Evolutionary conservation across 176 grass and related monocot genomes (phyloP).

Genomic region (Tillandsia leiboldiana): DNA sequence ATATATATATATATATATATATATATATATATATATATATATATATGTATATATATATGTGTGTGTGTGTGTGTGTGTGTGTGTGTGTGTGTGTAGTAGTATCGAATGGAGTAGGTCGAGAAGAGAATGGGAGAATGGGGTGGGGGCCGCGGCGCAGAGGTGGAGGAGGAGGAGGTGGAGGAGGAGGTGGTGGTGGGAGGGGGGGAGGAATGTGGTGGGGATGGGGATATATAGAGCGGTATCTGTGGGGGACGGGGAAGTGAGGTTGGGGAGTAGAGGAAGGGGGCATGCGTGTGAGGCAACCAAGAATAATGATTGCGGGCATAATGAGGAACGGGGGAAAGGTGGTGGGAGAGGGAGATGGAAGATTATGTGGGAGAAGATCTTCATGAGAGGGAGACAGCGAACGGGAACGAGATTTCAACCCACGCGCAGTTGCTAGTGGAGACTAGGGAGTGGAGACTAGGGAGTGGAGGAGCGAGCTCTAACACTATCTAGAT

Average conservation of each 20-base stretch:
- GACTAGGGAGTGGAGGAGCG: no score
- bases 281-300: slow-evolving; percentile 23
- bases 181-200: neutral
- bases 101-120: no score
- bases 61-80: no score
- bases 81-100: neutral
- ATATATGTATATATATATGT: no score
- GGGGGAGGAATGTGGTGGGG: neutral
- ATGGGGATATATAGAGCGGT: neutral
- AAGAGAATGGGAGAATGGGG: no score
- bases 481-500: no score
- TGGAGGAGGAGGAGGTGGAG: neutral
- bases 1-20: neutral
- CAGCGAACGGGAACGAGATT: neutral
- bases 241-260: no score
- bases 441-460: neutral
- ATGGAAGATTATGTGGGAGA: neutral
- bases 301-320: slow-evolving; percentile 26
- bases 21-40: neutral
- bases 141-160: neutral
- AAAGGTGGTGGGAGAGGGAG: neutral
- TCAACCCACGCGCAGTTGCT: neutral
- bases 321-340: slow-evolving; percentile 11
- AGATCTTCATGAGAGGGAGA: slow-evolving; percentile 12
- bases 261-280: neutral